phyloP scores from a whole-genome alignment of 2,329 filamentous ascomycete genomes.

The Orbilia brochopaga region DNA sequence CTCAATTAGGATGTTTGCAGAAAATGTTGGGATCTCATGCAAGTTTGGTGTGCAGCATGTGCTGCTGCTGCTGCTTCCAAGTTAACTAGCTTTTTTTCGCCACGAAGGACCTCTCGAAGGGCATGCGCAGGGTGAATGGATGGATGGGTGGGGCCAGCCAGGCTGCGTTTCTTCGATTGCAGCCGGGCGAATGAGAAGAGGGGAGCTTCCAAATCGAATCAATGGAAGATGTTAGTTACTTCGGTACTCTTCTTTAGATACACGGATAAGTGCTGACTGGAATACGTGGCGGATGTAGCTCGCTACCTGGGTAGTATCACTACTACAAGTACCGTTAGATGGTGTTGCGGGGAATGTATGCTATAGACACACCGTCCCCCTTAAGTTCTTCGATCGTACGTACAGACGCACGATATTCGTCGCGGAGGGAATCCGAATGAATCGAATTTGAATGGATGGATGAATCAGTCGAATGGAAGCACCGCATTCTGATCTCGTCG shows the following conservation, averaged over 20 bases:
- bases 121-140: too few relatives aligned
- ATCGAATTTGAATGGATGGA: too few relatives aligned
- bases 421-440: conserved; percentile 12
- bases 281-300: not conserved
- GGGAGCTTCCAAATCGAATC: not conserved
- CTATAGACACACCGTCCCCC: not conserved
- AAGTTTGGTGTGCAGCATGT: not conserved
- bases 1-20: conserved; percentile 22
- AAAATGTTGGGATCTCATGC: not conserved
- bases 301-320: too few relatives aligned
- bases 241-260: not conserved
- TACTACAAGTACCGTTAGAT: not conserved
- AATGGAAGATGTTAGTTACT: not conserved
- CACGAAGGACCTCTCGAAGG: conserved; percentile 1
- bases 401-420: not conserved
- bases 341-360: not conserved
- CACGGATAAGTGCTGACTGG: not conserved
- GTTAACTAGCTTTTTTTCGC: not conserved
- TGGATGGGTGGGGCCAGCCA: conserved; percentile 2
- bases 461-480: conserved; percentile 26
- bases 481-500: conserved; percentile 29
- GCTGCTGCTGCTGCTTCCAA: too few relatives aligned
- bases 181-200: not conserved
- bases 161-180: conserved; percentile 4
- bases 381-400: not conserved